A percentile compares a stretch with the other conserved stretches of the same genome.
phyloP scores from a whole-genome alignment of 2,329 filamentous ascomycete species.

The Scedosporium apiospermum region DNA sequence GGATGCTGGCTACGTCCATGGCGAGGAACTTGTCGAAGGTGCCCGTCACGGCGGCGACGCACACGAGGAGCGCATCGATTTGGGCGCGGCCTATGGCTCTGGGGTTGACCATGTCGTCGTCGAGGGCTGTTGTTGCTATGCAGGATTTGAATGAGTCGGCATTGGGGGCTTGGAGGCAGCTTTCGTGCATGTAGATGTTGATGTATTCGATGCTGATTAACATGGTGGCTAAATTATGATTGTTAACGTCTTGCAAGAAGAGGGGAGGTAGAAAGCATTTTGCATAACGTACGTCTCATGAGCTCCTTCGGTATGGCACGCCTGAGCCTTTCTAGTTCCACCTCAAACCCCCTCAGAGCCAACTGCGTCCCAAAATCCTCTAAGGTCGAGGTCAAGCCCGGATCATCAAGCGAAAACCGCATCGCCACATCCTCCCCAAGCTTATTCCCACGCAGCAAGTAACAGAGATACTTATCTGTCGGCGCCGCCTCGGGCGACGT shows the following conservation, averaged over 20 bases:
- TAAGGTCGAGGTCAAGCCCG: constrained; percentile 42
- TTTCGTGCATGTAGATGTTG: constrained; percentile 67
- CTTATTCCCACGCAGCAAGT: constrained; percentile 49
- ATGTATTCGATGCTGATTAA: constrained; percentile 55
- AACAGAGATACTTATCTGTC: constrained; percentile 48
- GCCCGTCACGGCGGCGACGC: constrained; percentile 55
- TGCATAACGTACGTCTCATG: constrained; percentile 41
- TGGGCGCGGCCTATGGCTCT: constrained; percentile 40
- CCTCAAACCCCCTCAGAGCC: constrained; percentile 54
- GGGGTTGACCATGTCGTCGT: constrained; percentile 29
- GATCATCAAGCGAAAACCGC: constrained; percentile 60
- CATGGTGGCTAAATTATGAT: constrained; percentile 43
- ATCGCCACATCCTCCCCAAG: constrained; percentile 59
- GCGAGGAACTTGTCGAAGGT: constrained; percentile 56
- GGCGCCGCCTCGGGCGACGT: constrained; percentile 44
- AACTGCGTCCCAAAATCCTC: constrained; percentile 55
- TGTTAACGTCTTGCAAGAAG: not conserved
- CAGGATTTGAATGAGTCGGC: constrained; percentile 23
- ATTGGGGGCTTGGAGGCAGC: constrained; percentile 56
- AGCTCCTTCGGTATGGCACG: constrained; percentile 41
- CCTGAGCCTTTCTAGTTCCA: constrained; percentile 52
- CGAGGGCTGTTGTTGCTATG: constrained; percentile 34
- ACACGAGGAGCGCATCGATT: constrained; percentile 57
- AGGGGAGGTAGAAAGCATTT: constrained; percentile 11
- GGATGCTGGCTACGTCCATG: constrained; percentile 49